These are phyloP conservation scores for Zygosaccharomyces rouxii DNA, from an alignment of 805 yeast genomes.

Conservation along the genomic window DNA sequence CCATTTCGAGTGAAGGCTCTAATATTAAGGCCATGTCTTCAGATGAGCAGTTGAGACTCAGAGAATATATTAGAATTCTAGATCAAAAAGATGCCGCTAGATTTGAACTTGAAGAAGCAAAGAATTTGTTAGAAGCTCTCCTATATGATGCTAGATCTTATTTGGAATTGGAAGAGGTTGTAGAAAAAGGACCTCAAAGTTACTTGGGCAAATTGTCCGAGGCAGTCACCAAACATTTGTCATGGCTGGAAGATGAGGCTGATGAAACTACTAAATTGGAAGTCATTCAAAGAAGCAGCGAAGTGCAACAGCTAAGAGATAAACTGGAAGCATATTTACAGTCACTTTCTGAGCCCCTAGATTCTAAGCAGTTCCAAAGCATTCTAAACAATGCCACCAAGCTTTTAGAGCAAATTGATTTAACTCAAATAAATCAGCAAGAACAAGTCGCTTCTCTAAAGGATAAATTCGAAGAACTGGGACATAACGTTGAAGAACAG, in stretches of 20 bases:
- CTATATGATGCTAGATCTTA: conserved; percentile 63
- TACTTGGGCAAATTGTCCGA: conserved; percentile 37
- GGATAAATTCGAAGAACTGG: conserved; percentile 41
- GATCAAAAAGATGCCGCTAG: conserved; percentile 45
- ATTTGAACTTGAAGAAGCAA: conserved; percentile 54
- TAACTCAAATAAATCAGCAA: conserved; percentile 42
- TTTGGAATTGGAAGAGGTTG: conserved; percentile 50
- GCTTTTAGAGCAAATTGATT: conserved; percentile 42
- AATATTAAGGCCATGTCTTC: conserved; percentile 48
- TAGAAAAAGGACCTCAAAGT: conserved; percentile 39
- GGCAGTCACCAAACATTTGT: conserved; percentile 48
- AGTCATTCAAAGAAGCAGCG: conserved; percentile 34
- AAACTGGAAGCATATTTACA: conserved; percentile 39
- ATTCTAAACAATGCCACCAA: conserved; percentile 42
- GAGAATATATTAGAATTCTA: conserved; percentile 47
- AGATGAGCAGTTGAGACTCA: conserved; percentile 43
- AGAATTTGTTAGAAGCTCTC: conserved; percentile 68
- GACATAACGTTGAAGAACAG: conserved; percentile 50
- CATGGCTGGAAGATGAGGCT: conserved; percentile 76
- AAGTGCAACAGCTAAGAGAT: conserved; percentile 25
- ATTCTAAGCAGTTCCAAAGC: conserved; percentile 41
- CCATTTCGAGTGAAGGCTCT: conserved; percentile 31
- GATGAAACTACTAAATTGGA: conserved; percentile 43
- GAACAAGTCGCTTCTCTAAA: conserved; percentile 43
- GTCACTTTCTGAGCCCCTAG: conserved; percentile 45